Evolutionary conservation across 2,329 filamentous ascomycete genomes (phyloP).

Genomic region (Pestalotiopsis sp.): DNA sequence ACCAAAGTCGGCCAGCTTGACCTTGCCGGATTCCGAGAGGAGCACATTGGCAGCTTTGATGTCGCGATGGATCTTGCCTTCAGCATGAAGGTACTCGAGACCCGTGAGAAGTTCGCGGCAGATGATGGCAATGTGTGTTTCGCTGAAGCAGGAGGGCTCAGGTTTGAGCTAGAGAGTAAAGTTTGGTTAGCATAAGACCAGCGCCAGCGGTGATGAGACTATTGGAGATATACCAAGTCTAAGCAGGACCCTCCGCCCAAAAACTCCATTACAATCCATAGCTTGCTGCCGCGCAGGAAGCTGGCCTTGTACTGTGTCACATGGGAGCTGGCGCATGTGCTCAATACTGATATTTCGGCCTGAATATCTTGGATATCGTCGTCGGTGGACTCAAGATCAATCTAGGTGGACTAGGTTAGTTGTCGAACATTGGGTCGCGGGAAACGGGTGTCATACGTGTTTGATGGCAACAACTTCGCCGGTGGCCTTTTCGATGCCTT

Average conservation of each 20-base stretch:
- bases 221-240: conserved; percentile 68
- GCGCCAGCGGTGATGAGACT: background rate
- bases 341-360: conserved; percentile 92
- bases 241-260: conserved; percentile 93
- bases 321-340: conserved; percentile 90
- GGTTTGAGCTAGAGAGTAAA: conserved; percentile 73
- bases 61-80: conserved; percentile 95
- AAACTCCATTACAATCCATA: conserved; percentile 99
- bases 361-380: conserved; percentile 99
- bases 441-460: conserved; percentile 63
- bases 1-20: conserved; percentile 96
- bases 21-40: conserved; percentile 86
- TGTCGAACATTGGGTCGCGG: background rate
- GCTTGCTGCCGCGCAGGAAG: conserved; percentile 91
- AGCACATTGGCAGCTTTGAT: conserved; percentile 96
- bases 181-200: conserved; percentile 29
- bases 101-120: conserved; percentile 89
- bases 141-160: conserved; percentile 70
- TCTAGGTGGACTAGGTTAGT: conserved; percentile 53
- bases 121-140: conserved; percentile 90
- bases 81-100: conserved; percentile 88
- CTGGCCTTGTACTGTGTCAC: conserved; percentile 97
- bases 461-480: conserved; percentile 97
- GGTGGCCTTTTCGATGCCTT: conserved; percentile 87
- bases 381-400: conserved; percentile 97